Percentiles rank a stretch among this genome's conserved stretches.
phyloP scores from a whole-genome alignment of 805 yeast genomes.

The Kluyveromyces siamensis region DNA sequence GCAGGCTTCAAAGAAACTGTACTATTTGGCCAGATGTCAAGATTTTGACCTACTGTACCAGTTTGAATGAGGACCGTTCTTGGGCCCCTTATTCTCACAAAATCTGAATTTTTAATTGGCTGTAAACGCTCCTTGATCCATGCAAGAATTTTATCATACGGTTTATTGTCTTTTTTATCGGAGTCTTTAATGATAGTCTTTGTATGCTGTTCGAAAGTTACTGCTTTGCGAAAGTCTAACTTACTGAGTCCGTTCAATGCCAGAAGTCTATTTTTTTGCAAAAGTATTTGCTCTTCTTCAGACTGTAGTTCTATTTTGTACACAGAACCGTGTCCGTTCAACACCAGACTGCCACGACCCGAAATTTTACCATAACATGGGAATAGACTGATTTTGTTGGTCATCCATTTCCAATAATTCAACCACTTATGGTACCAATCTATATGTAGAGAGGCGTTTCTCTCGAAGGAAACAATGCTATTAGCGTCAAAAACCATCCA shows the following conservation, averaged over 20 bases:
- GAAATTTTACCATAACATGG: slow-evolving; percentile 16
- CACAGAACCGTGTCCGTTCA: slow-evolving; percentile 21
- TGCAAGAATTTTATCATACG: background rate
- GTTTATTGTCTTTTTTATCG: background rate
- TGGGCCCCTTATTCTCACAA: slow-evolving; percentile 26
- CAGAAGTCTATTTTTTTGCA: slow-evolving; percentile 23
- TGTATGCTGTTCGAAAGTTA: slow-evolving; percentile 9
- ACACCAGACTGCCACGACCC: slow-evolving; percentile 26
- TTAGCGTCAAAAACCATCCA: slow-evolving; percentile 25
- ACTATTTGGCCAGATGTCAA: slow-evolving; percentile 1
- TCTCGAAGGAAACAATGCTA: slow-evolving; percentile 24
- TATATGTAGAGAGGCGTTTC: slow-evolving; percentile 19
- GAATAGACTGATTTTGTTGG: slow-evolving; percentile 8
- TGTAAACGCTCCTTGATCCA: background rate
- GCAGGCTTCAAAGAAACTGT: slow-evolving; percentile 3
- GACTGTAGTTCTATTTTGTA: slow-evolving; percentile 21
- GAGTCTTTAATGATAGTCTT: background rate
- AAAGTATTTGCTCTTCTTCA: slow-evolving; percentile 18
- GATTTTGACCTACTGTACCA: background rate
- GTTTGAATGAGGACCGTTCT: slow-evolving; percentile 26
- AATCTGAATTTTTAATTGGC: background rate
- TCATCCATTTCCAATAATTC: slow-evolving; percentile 1
- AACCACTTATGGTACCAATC: slow-evolving; percentile 3
- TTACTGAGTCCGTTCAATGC: slow-evolving; percentile 25
- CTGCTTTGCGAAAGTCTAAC: slow-evolving; percentile 18